Evolutionary conservation across 768 basidiomycete species (phyloP).

Genomic region (Phlebiopsis gigantea): DNA sequence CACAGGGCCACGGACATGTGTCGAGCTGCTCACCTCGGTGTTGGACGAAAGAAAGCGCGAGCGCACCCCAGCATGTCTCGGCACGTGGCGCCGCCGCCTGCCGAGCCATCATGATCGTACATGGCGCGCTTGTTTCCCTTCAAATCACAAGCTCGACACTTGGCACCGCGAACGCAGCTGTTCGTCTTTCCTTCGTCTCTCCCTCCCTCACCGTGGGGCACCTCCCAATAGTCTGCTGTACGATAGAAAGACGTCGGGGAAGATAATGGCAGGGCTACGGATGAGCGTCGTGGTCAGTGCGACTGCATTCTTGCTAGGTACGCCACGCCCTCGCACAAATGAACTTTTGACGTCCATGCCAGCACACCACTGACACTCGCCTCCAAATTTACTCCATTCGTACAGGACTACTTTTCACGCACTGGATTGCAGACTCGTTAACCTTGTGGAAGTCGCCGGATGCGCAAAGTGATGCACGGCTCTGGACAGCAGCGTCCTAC

Average conservation of each 20-base stretch:
- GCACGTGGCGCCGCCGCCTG: neutral
- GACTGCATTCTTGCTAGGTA: conserved; percentile 79
- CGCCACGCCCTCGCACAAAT: conserved; percentile 15
- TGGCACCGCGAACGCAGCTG: neutral
- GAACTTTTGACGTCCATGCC: neutral
- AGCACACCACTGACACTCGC: neutral
- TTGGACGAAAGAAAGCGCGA: neutral
- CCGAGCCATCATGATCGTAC: conserved; percentile 1
- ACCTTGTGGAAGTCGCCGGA: conserved; percentile 86
- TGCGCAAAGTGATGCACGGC: conserved; percentile 62
- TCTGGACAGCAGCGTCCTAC: conserved; percentile 80
- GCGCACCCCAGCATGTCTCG: neutral
- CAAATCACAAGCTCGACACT: conserved; percentile 12
- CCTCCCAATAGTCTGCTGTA: neutral
- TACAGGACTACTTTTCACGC: conserved; percentile 77
- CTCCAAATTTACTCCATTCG: too few relatives aligned
- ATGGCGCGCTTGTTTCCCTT: conserved; percentile 5
- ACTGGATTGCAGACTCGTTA: conserved; percentile 91
- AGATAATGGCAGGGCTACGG: conserved; percentile 57
- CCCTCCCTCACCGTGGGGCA: conserved; percentile 1
- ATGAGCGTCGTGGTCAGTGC: conserved; percentile 69
- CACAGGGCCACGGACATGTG: too few relatives aligned
- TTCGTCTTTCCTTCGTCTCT: neutral
- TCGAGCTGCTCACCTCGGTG: neutral
- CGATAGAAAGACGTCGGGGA: neutral